Base-by-base conservation (phyloP, 1,284 basidiomycete genomes). In the Ustilago tritici region DNA sequence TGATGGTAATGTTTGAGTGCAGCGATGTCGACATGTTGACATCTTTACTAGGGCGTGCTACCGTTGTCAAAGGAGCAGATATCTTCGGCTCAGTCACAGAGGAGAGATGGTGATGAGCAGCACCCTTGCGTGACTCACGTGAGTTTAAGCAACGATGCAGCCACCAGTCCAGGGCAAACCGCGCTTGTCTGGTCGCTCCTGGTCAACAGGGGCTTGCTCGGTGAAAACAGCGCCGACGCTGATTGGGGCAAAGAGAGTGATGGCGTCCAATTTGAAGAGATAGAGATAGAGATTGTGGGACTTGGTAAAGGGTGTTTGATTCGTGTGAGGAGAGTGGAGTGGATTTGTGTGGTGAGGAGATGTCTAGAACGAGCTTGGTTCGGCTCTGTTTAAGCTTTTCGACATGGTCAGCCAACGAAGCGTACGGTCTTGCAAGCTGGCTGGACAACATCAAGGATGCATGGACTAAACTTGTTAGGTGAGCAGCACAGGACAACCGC, bases 181-280 rank as follows among this genome's bases (percentile, higher is more conserved):
- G 0, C 31, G 11, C 38, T n/a, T 11, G 4, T 32, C 38, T 1
- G 23, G 23, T 23, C 38, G 31, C 43, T 69, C 66, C 56, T 58
- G 32, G 35, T 69, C 43, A 35, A 63, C 61, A 8, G 66, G 66
- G 23, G 56, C 56, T 28, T 58, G 52, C 15, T 69, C 66, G 38
- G 66, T 35, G 17, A 35, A 55, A 9, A 69, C 66, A 47, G 66
- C 66, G 17, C 49, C 52, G 43, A 60, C 49, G 52, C 50, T 69
- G 56, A 63, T 9, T 8, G 61, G 61, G 10, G 66, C 56, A 31
- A 69, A 69, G 41, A 69, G 61, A 32, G 56, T 55, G 43, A 63
- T 50, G 34, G 58, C 47, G 56, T 62, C 60, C 66, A 68, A 63
- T 31, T 43, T 61, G 43, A 35, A 47, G 23, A 41, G 12, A 31